Evolutionary conservation across 2,329 filamentous ascomycete species (phyloP), one percentile per base, ranked within the genome.

Genomic region (Sporothrix globosa): DNA sequence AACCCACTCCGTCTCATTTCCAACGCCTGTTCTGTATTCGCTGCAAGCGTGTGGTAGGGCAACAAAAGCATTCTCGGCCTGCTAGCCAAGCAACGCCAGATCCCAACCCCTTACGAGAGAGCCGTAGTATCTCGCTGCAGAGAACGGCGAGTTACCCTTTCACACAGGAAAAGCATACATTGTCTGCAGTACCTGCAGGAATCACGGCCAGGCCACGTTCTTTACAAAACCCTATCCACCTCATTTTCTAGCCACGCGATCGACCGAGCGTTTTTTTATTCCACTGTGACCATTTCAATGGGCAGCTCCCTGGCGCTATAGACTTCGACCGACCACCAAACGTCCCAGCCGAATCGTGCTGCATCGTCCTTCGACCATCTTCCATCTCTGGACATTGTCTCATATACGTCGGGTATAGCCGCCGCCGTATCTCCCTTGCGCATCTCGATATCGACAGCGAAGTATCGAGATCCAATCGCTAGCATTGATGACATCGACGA

Each of bases 181-280:
- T 14, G 13, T 41, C 19, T 60, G 53, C 56, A 41, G 41, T 44
- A 61, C 24, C 46, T 19, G 21, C 46, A 66, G 27, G 27, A 52
- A 27, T 21, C 56, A 65, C 58, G 34, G 58, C 41, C 24, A 17
- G 27, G 27, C 46, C 63, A 66, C 63, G 63, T 52, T 53, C 63
- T 46, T 44, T 61, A 11, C 54, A 30, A 54, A 34, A 17, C 13
- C 13, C n/a, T 19, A 24, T 46, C 58, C 34, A 61, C 39, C 58
- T 21, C 39, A 63, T 63, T 44, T 46, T 39, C 44, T 44, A 46
- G 58, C 58, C 58, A 44, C 58, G 39, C 58, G 58, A 63, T 46
- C 58, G 39, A 24, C 58, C 58, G 13, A 46, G 17, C 39, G 21
- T 39, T 30, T 17, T 56, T 63, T 46, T 9, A 34, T 46, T 63